Percentiles rank a stretch among this genome's conserved stretches.
Evolutionary conservation across 2,329 filamentous ascomycete genomes (phyloP).

Genomic region (Cryoendolithus antarcticus): DNA sequence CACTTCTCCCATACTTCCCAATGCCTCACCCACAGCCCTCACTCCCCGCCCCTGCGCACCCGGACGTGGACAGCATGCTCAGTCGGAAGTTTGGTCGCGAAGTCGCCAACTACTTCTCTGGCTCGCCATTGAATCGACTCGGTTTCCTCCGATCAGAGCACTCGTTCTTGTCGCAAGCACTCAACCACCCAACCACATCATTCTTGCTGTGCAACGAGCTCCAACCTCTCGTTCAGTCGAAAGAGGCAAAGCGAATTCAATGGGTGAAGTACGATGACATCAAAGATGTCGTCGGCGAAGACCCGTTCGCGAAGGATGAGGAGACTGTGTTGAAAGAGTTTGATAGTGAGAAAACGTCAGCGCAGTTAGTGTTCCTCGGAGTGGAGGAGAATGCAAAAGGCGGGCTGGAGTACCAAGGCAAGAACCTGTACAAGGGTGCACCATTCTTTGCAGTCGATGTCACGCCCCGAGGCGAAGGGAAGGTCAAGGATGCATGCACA

Average conservation of each 20-base stretch:
- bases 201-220: conserved; percentile 75
- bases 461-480: conserved; percentile 49
- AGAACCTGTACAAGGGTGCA: conserved; percentile 57
- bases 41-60: conserved; percentile 47
- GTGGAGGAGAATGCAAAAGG: conserved; percentile 53
- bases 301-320: conserved; percentile 61
- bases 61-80: conserved; percentile 55
- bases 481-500: conserved; percentile 49
- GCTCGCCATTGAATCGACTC: conserved; percentile 64
- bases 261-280: conserved; percentile 60
- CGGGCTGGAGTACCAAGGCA: conserved; percentile 49
- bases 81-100: conserved; percentile 67
- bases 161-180: conserved; percentile 55
- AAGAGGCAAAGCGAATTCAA: conserved; percentile 40
- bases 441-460: conserved; percentile 88
- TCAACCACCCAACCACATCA: conserved; percentile 50
- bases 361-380: conserved; percentile 74
- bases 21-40: conserved; percentile 24
- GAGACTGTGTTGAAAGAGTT: conserved; percentile 60
- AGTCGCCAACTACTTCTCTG: conserved; percentile 71
- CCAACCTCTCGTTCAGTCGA: conserved; percentile 47
- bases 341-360: conserved; percentile 55
- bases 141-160: conserved; percentile 64
- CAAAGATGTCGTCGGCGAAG: conserved; percentile 53
- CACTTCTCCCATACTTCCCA: not conserved